phyloP scores from a whole-genome alignment of 176 grass and related monocot genomes.

The Cenchrus purpureus region DNA sequence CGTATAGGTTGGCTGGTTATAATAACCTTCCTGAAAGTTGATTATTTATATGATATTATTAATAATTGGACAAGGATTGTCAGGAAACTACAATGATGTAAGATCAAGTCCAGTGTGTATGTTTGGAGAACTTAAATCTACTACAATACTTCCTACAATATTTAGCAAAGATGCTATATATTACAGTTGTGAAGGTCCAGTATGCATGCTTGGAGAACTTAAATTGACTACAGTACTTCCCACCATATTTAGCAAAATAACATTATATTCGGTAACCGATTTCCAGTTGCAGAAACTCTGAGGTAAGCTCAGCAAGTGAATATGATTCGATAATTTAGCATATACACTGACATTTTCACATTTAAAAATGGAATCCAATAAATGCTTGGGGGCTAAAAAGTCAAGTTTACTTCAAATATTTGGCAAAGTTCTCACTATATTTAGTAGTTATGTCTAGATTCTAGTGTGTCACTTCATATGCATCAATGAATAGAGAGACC shows the following conservation, averaged over 20 bases:
- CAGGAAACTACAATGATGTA: background rate
- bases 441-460: background rate
- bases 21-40: slow-evolving; percentile 74
- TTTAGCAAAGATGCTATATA: no score
- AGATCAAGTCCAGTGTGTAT: background rate
- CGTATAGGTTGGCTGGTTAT: slow-evolving; percentile 72
- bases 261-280: no score
- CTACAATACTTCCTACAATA: no score
- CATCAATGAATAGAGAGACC: background rate
- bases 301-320: background rate
- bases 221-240: background rate
- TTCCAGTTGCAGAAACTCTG: background rate
- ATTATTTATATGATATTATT: background rate
- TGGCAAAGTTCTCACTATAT: background rate
- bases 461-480: background rate
- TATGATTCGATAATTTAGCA: background rate
- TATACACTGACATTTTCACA: background rate
- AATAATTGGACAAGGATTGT: background rate
- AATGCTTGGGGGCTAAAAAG: background rate
- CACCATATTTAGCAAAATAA: no score
- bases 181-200: no score
- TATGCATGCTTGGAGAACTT: background rate
- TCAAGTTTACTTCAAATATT: background rate
- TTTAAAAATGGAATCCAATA: background rate
- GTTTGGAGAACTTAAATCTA: background rate